Evolutionary conservation across 1,284 basidiomycete genomes (phyloP).

Genomic region (Termitomyces sp.): DNA sequence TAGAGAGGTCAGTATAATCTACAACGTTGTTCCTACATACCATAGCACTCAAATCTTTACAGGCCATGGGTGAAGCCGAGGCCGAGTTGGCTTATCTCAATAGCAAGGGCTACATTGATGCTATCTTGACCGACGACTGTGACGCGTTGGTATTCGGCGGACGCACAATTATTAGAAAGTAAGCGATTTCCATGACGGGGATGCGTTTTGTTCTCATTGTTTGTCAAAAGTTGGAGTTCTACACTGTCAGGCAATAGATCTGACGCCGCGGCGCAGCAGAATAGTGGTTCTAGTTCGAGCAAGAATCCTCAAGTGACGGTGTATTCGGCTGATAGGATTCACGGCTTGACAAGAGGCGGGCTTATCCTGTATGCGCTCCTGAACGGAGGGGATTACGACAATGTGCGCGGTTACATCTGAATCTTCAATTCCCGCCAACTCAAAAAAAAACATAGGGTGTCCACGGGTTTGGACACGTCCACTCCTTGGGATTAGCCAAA

Average conservation of each 20-base stretch:
- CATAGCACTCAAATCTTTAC: not conserved
- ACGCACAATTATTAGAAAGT: not conserved
- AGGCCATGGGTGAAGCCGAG: not conserved
- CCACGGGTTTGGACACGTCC: not conserved
- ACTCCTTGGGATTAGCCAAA: not conserved
- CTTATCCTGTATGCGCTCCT: not conserved
- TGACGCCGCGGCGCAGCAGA: not conserved
- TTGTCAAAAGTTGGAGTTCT: not conserved
- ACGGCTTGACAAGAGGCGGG: not conserved
- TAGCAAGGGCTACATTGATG: not conserved
- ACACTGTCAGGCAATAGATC: not conserved
- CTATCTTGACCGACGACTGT: not conserved
- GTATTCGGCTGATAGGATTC: not conserved
- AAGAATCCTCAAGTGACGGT: not conserved
- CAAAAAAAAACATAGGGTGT: not conserved
- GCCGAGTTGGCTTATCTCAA: not conserved
- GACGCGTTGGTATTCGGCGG: not conserved
- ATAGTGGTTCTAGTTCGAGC: not conserved
- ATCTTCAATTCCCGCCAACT: not conserved
- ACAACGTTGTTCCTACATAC: not conserved
- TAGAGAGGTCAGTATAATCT: not conserved
- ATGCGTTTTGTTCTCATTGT: not conserved
- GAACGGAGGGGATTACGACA: not conserved
- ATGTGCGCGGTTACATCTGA: not conserved
- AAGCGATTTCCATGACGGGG: not conserved